These are phyloP conservation scores for Botrytis pseudocinerea DNA, from an alignment of 2,329 filamentous ascomycete genomes.

Conservation along the genomic window DNA sequence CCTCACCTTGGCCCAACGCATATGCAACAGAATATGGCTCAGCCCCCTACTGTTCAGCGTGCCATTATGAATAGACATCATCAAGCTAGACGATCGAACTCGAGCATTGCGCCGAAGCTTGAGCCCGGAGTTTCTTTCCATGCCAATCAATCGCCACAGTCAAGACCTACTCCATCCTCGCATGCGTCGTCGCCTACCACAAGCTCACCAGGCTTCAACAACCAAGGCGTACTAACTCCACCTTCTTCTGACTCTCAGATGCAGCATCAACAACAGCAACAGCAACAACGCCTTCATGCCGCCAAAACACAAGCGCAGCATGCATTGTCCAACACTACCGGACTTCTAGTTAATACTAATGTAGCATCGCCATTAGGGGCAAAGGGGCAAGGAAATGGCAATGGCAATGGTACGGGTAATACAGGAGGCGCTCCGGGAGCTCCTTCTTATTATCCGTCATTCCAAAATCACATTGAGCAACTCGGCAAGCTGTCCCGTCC, in stretches of 20 bases:
- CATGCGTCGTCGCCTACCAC: slow-evolving; percentile 69
- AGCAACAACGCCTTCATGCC: slow-evolving; percentile 41
- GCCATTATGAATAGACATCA: slow-evolving; percentile 77
- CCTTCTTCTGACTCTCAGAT: slow-evolving; percentile 57
- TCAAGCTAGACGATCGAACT: slow-evolving; percentile 68
- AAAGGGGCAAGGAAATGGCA: slow-evolving; percentile 39
- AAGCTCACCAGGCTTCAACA: slow-evolving; percentile 60
- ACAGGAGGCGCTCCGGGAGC: slow-evolving; percentile 45
- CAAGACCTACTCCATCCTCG: slow-evolving; percentile 79
- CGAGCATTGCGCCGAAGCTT: slow-evolving; percentile 74
- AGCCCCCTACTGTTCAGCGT: slow-evolving; percentile 75
- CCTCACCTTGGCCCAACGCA: slow-evolving; percentile 73
- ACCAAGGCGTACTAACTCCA: slow-evolving; percentile 61
- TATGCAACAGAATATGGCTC: slow-evolving; percentile 67
- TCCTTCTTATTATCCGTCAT: slow-evolving; percentile 73
- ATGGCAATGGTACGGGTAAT: slow-evolving; percentile 41
- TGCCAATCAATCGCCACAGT: slow-evolving; percentile 60
- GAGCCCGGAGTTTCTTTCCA: slow-evolving; percentile 51
- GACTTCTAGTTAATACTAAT: slow-evolving; percentile 34
- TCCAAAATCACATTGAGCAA: slow-evolving; percentile 77
- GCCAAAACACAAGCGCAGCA: slow-evolving; percentile 35
- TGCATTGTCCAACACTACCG: slow-evolving; percentile 34
- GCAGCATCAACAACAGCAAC: slow-evolving; percentile 52
- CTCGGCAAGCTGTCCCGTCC: slow-evolving; percentile 76
- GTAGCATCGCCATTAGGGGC: slow-evolving; percentile 34